phyloP scores from a whole-genome alignment of 805 yeast genomes.

The Ogataea haglerorum region DNA sequence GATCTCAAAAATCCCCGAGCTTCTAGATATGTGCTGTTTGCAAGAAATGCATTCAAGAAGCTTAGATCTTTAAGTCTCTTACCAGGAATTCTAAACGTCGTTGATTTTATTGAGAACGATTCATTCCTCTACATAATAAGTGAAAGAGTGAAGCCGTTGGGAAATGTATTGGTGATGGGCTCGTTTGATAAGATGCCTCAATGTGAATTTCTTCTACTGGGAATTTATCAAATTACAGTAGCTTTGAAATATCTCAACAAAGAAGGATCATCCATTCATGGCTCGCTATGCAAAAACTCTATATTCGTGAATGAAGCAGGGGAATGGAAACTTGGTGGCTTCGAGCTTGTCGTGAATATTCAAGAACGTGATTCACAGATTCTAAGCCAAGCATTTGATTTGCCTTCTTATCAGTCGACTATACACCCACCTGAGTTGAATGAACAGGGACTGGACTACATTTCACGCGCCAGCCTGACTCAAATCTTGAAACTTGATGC shows the following conservation, averaged over 20 bases:
- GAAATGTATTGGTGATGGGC: constrained; percentile 33
- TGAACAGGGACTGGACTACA: constrained; percentile 13
- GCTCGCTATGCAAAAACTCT: constrained; percentile 53
- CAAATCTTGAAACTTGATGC: constrained; percentile 56
- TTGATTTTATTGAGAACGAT: constrained; percentile 66
- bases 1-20: constrained; percentile 41
- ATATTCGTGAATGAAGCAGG: constrained; percentile 67
- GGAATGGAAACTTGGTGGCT: constrained; percentile 82
- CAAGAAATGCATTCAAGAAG: constrained; percentile 43
- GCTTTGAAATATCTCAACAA: constrained; percentile 56
- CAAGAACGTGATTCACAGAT: constrained; percentile 41
- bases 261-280: constrained; percentile 60
- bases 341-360: constrained; percentile 60
- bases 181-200: constrained; percentile 25
- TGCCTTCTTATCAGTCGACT: constrained; percentile 22
- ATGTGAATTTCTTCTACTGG: constrained; percentile 43
- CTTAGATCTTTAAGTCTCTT: constrained; percentile 53
- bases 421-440: constrained; percentile 51
- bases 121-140: constrained; percentile 56
- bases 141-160: constrained; percentile 60
- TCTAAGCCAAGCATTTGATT: constrained; percentile 24
- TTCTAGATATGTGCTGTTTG: constrained; percentile 34
- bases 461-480: constrained; percentile 11
- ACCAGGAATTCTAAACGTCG: constrained; percentile 63
- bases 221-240: constrained; percentile 52